phyloP scores from a whole-genome alignment of 2,329 filamentous ascomycete species.

The Cercospora zeae-maydis region DNA sequence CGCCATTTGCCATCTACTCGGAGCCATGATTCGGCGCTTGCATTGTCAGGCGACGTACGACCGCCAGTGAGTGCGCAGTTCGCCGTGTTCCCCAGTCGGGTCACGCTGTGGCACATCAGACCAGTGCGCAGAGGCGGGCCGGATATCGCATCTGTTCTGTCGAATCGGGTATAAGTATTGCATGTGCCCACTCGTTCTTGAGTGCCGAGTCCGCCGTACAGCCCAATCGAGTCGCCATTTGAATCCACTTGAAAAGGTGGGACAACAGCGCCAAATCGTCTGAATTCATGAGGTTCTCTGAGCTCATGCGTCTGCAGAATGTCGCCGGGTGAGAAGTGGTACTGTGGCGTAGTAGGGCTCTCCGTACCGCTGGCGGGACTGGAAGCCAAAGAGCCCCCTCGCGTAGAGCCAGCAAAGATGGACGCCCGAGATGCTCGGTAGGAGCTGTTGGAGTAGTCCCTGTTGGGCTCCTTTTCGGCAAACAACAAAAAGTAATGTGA shows the following conservation, averaged over 20 bases:
- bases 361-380: conserved; percentile 16
- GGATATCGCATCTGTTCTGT: conserved; percentile 25
- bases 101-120: conserved; percentile 72
- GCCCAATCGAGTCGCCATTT: conserved; percentile 35
- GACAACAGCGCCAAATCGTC: conserved; percentile 42
- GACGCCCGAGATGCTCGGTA: conserved; percentile 26
- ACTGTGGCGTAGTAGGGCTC: conserved; percentile 25
- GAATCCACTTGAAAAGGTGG: conserved; percentile 30
- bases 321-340: conserved; percentile 26
- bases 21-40: conserved; percentile 72
- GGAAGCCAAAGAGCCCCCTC: conserved; percentile 19
- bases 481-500: conserved; percentile 79
- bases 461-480: conserved; percentile 49
- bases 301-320: conserved; percentile 31
- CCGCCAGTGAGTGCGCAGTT: conserved; percentile 70
- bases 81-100: conserved; percentile 53
- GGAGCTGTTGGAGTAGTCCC: conserved; percentile 26
- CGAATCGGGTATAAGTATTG: conserved; percentile 41
- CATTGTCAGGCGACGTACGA: conserved; percentile 68
- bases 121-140: conserved; percentile 35
- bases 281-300: conserved; percentile 28
- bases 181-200: conserved; percentile 49
- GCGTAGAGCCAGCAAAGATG: conserved; percentile 24
- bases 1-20: conserved; percentile 62
- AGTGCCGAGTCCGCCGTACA: conserved; percentile 46